These are phyloP conservation scores for Acacia pycnantha DNA, from an alignment of 331 rosid genomes.

Conservation along the genomic window DNA sequence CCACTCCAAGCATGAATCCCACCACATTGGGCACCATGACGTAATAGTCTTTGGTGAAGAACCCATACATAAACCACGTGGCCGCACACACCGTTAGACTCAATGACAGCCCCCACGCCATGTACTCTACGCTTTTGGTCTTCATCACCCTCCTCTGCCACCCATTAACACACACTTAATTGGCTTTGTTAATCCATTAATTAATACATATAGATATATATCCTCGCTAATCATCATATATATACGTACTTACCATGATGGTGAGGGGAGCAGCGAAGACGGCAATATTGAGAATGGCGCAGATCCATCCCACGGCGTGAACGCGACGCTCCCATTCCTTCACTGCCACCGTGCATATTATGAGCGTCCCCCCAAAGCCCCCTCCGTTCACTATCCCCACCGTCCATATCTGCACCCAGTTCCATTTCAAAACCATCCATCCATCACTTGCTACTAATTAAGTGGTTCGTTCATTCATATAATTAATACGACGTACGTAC, in stretches of 20 bases:
- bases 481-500: no score
- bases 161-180: no score
- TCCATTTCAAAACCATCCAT: no score
- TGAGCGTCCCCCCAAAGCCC: constrained; percentile 39
- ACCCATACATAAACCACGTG: constrained; percentile 72
- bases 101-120: constrained; percentile 65
- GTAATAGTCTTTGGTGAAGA: constrained; percentile 53
- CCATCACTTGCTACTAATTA: no score
- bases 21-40: constrained; percentile 62
- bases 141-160: constrained; percentile 62
- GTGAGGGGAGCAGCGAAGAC: constrained; percentile 77
- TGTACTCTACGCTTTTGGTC: constrained; percentile 66
- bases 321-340: constrained; percentile 27
- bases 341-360: constrained; percentile 30
- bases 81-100: constrained; percentile 58
- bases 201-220: no score
- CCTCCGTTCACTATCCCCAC: constrained; percentile 37
- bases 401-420: constrained; percentile 45
- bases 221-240: no score
- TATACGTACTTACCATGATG: constrained; percentile 57
- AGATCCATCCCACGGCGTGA: constrained; percentile 52
- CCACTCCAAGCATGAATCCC: constrained; percentile 53
- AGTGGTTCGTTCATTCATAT: no score
- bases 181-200: no score
- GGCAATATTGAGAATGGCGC: constrained; percentile 60